Base-by-base conservation (phyloP, 1,284 basidiomycete species). In the Sphaerobolus stellatus region DNA sequence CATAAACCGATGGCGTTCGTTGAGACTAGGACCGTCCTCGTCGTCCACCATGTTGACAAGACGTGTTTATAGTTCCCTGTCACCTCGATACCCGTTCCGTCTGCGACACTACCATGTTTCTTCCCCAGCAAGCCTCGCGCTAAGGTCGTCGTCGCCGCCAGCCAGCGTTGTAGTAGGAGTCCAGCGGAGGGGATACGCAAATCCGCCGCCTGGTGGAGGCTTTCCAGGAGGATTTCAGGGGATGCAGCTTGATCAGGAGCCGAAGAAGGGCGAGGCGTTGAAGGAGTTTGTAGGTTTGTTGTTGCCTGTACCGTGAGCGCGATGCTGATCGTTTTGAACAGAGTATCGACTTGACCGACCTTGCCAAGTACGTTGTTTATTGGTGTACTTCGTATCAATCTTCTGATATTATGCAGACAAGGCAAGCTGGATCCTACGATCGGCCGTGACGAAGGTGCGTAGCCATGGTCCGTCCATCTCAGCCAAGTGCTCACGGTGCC, bases 381-480 rank as follows among this genome's bases (percentile, higher is more conserved):
- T n/a, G n/a, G 20, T 20, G 24, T 27, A 27, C 7, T 31, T 53
- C 25, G 28, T 11, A 43, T 46, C 22, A 30, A 29, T 14, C 24
- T 31, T 33, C 40, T 27, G n/a, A 47, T 28, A 13, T 27, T 20
- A 16, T 22, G n/a, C 28, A 53, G 75, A 59, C 76, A 88, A 48
- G 93, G 93, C 31, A 93, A 94, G 67, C 76, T 96, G 4, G 94
- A 96, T 68, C 94, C 94, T 1, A 87, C 86, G 7, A 95, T 96
- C 67, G 93, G 93, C 2, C 75, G 92, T 62, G 92, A 94, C 62
- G 90, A 93, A 73, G 88, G 86, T 78, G 56, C 25, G 34, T 38
- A 13, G 22, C 24, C 11, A 8, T 20, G 38, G 5, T 30, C 6
- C 29, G 11, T 33, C 22, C n/a, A n/a, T n/a, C n/a, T 4, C 16